Evolutionary conservation across 2,329 filamentous ascomycete genomes (phyloP), one percentile per base, ranked within the genome.

Genomic region (Capronia coronata): DNA sequence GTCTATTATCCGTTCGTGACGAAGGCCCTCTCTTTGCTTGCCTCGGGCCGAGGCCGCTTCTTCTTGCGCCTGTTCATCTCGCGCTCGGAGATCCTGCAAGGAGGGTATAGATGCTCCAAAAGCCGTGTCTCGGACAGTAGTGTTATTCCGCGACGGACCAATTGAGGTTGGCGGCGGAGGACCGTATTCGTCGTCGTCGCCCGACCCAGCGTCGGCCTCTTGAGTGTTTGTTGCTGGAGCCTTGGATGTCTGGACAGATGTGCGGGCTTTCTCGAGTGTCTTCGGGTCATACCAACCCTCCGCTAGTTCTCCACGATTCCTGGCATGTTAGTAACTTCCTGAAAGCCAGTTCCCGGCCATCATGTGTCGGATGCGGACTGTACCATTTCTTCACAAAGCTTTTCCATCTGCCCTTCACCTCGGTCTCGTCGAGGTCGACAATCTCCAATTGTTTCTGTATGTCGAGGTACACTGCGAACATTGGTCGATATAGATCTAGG

Each of bases 241-340:
- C 19, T 5, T 4, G 16, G 2, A 3, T n/a, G n/a, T 30, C 11
- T 44, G 11, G 8, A 30, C 37, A 13, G 46, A 40, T 22, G 42
- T 27, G 48, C 48, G 56, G 38, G 75, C 77, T 48, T 70, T 75
- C 55, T 74, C 66, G 54, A 87, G 80, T 56, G 82, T 86, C 50
- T 78, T 78, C 6, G 89, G 86, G 63, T 94, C 87, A 68, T 97
- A 98, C 91, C 91, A 98, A 40, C 87, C 87, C 67, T 91, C 84
- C 3, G 86, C 84, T 56, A 97, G 74, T 69, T 91, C 87, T 63
- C 83, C 84, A 61, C 81, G 79, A 71, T 98, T 98, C 82, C 82
- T 85, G 52, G 45, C 53, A 61, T 59, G 57, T 61, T 46, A 61
- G 55, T 40, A 25, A 27, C 29, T 38, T 19, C 21, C 16, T 27